A percentile compares a stretch with the other conserved stretches of the same genome.
These are phyloP conservation scores for Gossypium herbaceum DNA, from an alignment of 345 rosid genomes.

Conservation along the genomic window DNA sequence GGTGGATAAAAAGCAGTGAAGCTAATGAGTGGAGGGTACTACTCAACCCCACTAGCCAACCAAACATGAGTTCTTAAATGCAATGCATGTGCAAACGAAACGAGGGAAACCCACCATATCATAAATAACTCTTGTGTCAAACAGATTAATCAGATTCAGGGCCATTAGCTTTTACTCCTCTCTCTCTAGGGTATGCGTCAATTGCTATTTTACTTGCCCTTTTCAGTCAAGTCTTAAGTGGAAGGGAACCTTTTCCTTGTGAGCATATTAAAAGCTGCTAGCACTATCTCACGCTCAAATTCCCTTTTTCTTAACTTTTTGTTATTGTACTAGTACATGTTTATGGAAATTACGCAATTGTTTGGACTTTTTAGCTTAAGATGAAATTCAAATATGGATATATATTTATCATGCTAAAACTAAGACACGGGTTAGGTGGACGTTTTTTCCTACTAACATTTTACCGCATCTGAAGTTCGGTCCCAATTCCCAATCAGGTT, in stretches of 20 bases:
- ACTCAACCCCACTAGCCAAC: slow-evolving; percentile 15
- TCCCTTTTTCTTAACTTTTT: slow-evolving; percentile 1
- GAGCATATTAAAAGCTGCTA: slow-evolving; percentile 36
- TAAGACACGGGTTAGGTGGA: not conserved
- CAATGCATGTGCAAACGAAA: slow-evolving; percentile 43
- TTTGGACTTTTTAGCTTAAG: not conserved
- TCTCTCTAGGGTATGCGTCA: not conserved
- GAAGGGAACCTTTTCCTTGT: slow-evolving; percentile 24
- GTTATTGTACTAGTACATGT: slow-evolving; percentile 12
- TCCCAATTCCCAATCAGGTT: not conserved
- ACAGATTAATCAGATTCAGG: not conserved
- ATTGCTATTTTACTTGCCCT: not conserved
- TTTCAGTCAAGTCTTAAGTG: slow-evolving; percentile 10
- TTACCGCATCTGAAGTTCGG: not conserved
- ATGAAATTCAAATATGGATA: too few relatives aligned
- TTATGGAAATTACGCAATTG: not conserved
- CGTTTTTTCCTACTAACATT: not conserved
- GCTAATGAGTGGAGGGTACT: slow-evolving; percentile 10
- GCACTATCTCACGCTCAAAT: slow-evolving; percentile 23
- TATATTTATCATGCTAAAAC: not conserved
- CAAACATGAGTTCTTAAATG: slow-evolving; percentile 28
- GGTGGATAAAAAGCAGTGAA: not conserved
- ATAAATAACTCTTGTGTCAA: not conserved
- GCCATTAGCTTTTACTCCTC: slow-evolving; percentile 12
- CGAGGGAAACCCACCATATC: slow-evolving; percentile 15